phyloP scores from a whole-genome alignment of 352 stramenopile genomes.

The Albugo laibachii region DNA sequence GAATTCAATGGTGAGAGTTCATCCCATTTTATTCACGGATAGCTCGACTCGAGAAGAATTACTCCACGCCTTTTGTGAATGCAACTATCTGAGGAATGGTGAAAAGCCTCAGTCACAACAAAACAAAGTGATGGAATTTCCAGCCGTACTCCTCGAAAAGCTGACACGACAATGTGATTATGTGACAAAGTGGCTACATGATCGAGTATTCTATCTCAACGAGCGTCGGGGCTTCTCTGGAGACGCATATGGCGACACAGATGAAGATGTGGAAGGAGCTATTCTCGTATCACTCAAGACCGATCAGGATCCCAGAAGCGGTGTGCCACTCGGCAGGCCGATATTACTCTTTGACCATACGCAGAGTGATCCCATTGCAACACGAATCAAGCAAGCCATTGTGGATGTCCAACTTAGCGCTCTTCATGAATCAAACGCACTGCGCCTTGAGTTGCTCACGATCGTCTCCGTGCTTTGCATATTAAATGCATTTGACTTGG shows the following conservation, averaged over 20 bases:
- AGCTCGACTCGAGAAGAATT: background rate
- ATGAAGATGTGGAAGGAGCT: background rate
- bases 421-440: conserved; percentile 40
- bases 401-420: conserved; percentile 66
- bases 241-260: background rate
- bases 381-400: conserved; percentile 32
- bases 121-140: background rate
- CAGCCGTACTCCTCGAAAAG: background rate
- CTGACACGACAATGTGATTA: background rate
- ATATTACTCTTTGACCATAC: conserved; percentile 72
- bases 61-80: background rate
- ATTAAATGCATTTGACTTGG: conserved; percentile 26
- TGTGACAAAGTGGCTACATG: background rate
- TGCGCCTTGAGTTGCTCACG: conserved; percentile 37
- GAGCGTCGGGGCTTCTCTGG: background rate
- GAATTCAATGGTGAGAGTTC: too few species aligned
- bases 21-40: background rate
- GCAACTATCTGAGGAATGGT: too few species aligned
- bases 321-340: conserved; percentile 29
- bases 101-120: background rate
- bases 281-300: background rate
- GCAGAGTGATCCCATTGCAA: conserved; percentile 14
- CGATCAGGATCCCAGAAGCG: background rate
- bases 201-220: background rate
- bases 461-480: conserved; percentile 34